Evolutionary conservation across 2,329 filamentous ascomycete genomes (phyloP).

Genomic region (Cytospora piceae): DNA sequence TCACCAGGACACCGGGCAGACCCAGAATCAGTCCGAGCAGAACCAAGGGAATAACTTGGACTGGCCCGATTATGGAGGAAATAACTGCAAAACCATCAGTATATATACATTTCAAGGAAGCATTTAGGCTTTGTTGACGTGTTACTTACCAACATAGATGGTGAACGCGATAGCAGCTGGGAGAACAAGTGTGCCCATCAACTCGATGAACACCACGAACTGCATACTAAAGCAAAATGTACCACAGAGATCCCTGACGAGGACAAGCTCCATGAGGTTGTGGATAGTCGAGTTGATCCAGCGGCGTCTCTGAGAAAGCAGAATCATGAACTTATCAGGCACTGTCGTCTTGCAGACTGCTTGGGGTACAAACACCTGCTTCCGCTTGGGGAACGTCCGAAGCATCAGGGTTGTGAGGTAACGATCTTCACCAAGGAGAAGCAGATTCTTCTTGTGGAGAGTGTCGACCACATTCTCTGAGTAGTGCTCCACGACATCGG

Average conservation of each 20-base stretch:
- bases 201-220: conserved; percentile 94
- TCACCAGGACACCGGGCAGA: conserved; percentile 87
- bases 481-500: conserved; percentile 98
- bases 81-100: conserved; percentile 62
- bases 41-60: conserved; percentile 88
- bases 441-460: conserved; percentile 94
- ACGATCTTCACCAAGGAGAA: conserved; percentile 90
- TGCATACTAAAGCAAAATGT: conserved; percentile 99
- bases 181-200: conserved; percentile 90
- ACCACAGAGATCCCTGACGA: conserved; percentile 94
- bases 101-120: conserved; percentile 17
- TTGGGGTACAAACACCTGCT: conserved; percentile 97
- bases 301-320: conserved; percentile 90
- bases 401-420: conserved; percentile 97
- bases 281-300: conserved; percentile 99
- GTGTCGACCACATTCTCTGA: conserved; percentile 99
- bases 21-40: conserved; percentile 89
- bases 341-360: conserved; percentile 99
- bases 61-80: conserved; percentile 78
- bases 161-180: conserved; percentile 97
- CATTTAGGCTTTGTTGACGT: background rate
- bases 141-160: conserved; percentile 83
- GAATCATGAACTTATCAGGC: conserved; percentile 86
- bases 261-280: conserved; percentile 95
- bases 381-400: conserved; percentile 97